Evolutionary conservation across 352 stramenopile genomes (phyloP).

Genomic region (Pythium phragmiticola): DNA sequence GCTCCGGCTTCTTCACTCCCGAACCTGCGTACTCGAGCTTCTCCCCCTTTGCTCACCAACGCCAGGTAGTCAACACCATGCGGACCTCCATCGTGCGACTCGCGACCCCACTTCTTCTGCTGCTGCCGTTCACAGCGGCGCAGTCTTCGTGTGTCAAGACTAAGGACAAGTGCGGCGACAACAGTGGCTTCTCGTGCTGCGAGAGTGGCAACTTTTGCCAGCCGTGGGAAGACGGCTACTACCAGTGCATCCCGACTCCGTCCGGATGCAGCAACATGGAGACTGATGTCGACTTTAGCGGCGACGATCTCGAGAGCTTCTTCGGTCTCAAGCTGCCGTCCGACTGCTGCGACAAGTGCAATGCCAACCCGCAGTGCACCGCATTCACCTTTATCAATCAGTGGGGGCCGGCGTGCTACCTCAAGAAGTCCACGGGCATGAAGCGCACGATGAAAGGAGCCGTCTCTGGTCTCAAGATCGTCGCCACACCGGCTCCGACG

Average conservation of each 20-base stretch:
- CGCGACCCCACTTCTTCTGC: background rate
- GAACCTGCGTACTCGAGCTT: background rate
- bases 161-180: constrained; percentile 36
- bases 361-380: constrained; percentile 34
- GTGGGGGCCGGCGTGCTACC: constrained; percentile 48
- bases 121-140: background rate
- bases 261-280: constrained; percentile 37
- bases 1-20: constrained; percentile 4
- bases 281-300: constrained; percentile 46
- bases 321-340: constrained; percentile 33
- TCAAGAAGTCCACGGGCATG: constrained; percentile 33
- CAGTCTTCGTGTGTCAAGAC: constrained; percentile 17
- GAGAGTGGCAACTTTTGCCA: constrained; percentile 40
- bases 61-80: constrained; percentile 2
- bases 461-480: constrained; percentile 27
- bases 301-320: constrained; percentile 29
- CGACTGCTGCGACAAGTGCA: constrained; percentile 47
- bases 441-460: constrained; percentile 27
- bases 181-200: constrained; percentile 36
- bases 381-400: constrained; percentile 60
- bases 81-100: background rate
- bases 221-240: constrained; percentile 52
- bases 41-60: background rate
- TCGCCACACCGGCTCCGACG: constrained; percentile 32
- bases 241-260: constrained; percentile 46